Percentiles rank a stretch among this genome's conserved stretches.
Conservation (phyloP, 2,329 filamentous ascomycete species). For the Pseudopithomyces chartarum region DNA sequence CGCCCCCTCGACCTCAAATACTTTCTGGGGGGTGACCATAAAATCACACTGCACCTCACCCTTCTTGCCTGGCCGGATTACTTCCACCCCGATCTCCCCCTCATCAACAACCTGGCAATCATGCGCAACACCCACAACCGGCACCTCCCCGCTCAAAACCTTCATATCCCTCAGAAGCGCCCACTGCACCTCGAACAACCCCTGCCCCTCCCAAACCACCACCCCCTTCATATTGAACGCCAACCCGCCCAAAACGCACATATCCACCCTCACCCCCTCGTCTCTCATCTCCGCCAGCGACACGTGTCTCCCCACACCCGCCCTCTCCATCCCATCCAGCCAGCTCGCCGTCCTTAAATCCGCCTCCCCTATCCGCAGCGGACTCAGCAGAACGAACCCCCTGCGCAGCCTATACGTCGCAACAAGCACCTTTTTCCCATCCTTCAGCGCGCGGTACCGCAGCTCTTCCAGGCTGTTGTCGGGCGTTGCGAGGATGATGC, state of each 20-base stretch:
- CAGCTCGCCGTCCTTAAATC: constrained; percentile 43
- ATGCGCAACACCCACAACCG: constrained; percentile 47
- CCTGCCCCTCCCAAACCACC: constrained; percentile 48
- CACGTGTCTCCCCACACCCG: constrained; percentile 40
- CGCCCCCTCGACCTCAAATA: constrained; percentile 32
- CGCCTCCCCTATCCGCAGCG: constrained; percentile 31
- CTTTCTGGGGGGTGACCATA: constrained; percentile 44
- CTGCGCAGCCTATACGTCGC: constrained; percentile 50
- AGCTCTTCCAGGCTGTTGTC: constrained; percentile 53
- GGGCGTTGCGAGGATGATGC: constrained; percentile 47
- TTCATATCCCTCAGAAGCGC: constrained; percentile 45
- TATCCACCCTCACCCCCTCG: constrained; percentile 31
- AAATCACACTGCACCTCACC: constrained; percentile 52
- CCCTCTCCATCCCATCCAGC: constrained; percentile 52
- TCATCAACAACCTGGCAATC: constrained; percentile 50
- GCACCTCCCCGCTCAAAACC: constrained; percentile 29
- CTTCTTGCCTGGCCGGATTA: constrained; percentile 28
- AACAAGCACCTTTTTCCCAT: constrained; percentile 49
- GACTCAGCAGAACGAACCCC: constrained; percentile 51
- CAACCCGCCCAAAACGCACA: constrained; percentile 49
- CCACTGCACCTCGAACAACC: constrained; percentile 53
- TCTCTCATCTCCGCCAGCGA: constrained; percentile 44
- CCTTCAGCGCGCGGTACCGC: constrained; percentile 43
- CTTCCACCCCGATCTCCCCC: constrained; percentile 22
- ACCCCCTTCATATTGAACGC: constrained; percentile 48